Evolutionary conservation across 1,284 basidiomycete genomes (phyloP), one percentile per base, ranked within the genome.

Genomic region (Cutaneotrichosporon mucoides): DNA sequence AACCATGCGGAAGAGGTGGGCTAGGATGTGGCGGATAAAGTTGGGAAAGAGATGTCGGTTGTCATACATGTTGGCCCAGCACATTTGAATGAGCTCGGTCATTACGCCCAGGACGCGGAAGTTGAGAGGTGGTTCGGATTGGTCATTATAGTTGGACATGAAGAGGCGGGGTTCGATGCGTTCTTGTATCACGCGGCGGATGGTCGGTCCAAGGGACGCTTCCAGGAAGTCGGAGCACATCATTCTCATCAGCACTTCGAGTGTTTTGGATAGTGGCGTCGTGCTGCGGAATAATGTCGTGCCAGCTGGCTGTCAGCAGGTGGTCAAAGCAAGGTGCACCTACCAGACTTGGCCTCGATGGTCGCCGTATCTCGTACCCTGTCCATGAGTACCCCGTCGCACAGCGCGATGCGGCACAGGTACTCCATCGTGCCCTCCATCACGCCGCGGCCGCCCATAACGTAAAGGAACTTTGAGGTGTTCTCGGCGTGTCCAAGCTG

Each of bases 191-290:
- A 62, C 55, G 8, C 53, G 46, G 4, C 16, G 40, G 16, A 71
- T 59, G 1, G 71, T 73, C 1, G 66, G 66, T 0, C 66, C 65
- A 6, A 73, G 61, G 0, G 67, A 64, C 2, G 53, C 53, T 15
- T 61, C 45, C 8, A 73, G 55, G 41, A 70, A 70, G 33, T 67
- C 65, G 9, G 36, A 42, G 42, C 69, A 68, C 37, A 67, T 60
- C 49, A 73, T 55, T 7, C 68, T 55, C 66, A 73, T 68, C 4
- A 66, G 40, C 35, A 69, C 55, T 50, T 73, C 70, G 15, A 73
- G 62, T 4, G 63, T 58, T 41, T 68, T 64, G 8, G 70, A 66
- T 15, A 72, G 50, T 1, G 70, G 70, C 7, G 71, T 68, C 35
- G 67, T 70, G 13, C 60, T 63, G 24, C 71, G 54, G 57, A 73